These are phyloP conservation scores for Aspergillus arachidicola DNA, from an alignment of 2,329 filamentous ascomycete genomes.

Conservation along the genomic window DNA sequence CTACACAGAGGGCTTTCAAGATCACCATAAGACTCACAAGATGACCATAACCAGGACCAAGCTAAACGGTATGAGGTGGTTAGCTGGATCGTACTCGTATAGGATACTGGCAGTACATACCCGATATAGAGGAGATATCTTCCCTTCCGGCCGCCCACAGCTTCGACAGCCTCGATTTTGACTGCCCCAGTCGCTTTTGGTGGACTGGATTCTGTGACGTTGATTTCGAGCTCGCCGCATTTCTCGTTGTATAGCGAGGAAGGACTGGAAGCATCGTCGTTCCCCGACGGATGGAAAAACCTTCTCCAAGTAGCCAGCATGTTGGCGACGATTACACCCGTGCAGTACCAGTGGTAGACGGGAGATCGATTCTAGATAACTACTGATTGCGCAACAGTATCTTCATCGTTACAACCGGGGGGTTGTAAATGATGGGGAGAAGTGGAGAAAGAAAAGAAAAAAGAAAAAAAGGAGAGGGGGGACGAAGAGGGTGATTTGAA, in stretches of 20 bases:
- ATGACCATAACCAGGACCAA: conserved; percentile 35
- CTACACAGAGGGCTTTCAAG: background rate
- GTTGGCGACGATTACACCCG: background rate
- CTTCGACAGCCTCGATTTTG: conserved; percentile 32
- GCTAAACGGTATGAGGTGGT: conserved; percentile 14
- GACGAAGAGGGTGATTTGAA: background rate
- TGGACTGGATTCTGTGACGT: conserved; percentile 3
- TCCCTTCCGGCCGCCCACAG: conserved; percentile 33
- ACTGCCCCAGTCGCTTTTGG: conserved; percentile 24
- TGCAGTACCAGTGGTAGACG: background rate
- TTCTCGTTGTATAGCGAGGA: conserved; percentile 13
- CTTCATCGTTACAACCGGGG: background rate
- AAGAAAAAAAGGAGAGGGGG: background rate
- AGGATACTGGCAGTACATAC: conserved; percentile 17
- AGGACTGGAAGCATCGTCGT: background rate
- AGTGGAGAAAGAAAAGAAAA: background rate
- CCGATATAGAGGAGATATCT: conserved; percentile 33
- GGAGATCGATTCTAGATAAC: background rate
- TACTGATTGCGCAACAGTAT: background rate
- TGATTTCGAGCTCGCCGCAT: conserved; percentile 11
- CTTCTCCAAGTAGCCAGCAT: conserved; percentile 10
- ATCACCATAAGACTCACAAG: conserved; percentile 23
- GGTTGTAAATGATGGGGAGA: background rate
- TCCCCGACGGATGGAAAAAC: background rate
- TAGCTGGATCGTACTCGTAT: background rate